Base-by-base conservation (phyloP, 495 filamentous ascomycete species). In the Hyaloscypha bicolor region DNA sequence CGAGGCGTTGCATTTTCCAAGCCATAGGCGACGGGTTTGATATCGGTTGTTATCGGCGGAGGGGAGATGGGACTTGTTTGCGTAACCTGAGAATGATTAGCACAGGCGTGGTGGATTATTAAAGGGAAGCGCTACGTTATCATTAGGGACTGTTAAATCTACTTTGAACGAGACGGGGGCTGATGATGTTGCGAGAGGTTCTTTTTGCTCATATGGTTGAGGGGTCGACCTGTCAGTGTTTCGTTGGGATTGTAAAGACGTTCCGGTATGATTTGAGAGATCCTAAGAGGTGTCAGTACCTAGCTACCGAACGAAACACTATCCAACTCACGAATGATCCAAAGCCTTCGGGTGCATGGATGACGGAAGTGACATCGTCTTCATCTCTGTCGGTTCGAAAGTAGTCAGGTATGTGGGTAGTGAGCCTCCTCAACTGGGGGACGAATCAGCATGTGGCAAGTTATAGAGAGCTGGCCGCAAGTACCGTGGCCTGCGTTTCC, bases 271-370 rank as follows among this genome's bases (percentile, higher is more conserved):
- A 22, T 61, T 63, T 75, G 22, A 69, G 60, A 69, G 59, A 12
- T 64, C 33, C 56, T 62, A 55, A 42, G 31, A 45, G 25, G 74
- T 19, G 29, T 70, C 60, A 31, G 11, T 51, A 12, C 25, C 14
- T 45, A 6, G 61, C 4, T 71, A 64, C 61, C 80, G 77, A 60
- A 9, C 57, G n/a, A 19, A 61, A 22, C 1, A 6, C 8, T 0
- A 39, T 6, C 9, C 30, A 42, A 78, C 89, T 79, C 72, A 94
- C 91, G 84, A 94, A 94, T 63, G 84, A 83, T 59, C 85, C 83
- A 78, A 93, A 96, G 48, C 89, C 90, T 70, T 90, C 78, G 4
- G 93, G 93, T 25, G 90, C 92, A 79, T 96, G 93, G 71, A 97
- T 96, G 58, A 95, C 93, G 3, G 93, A 96, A 19, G 42, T 48